Evolutionary conservation across 148 eudicot genomes (phyloP), one percentile per base, ranked within the genome.

Genomic region (Camellia lanceoleosa): DNA sequence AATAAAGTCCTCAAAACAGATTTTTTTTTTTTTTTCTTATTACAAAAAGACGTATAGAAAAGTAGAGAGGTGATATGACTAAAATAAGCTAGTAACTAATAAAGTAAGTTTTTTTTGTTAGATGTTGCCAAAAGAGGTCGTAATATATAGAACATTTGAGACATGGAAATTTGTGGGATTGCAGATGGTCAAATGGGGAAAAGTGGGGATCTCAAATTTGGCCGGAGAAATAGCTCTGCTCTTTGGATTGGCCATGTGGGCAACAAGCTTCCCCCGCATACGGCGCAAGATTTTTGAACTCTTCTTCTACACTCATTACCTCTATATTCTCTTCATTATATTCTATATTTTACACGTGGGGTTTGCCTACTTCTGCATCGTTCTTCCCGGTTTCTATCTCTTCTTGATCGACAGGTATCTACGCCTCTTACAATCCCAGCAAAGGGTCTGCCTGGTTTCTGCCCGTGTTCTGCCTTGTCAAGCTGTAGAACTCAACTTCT

Each of bases 401-500:
- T 89, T 89, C 84, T 65, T 89, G 84, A 71, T 89, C 18, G 88
- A 89, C 68, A 88, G 92, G 64, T 84, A 65, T 54, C 60, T 89
- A 42, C 43, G 92, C 12, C 82, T 85, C 78, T 78, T 87, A 47
- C 92, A 89, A 75, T 89, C 92, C 49, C 82, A 82, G 68, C 82
- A 80, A 72, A 71, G 47, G 20, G 90, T 85, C 71, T 79, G 84
- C 12, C n/a, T 88, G 15, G 79, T 89, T 71, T 89, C 89, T 46
- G 87, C 93, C 56, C 87, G 91, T 3, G 61, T 88, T 81, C 71
- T 94, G 68, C 86, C 98, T 18, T 86, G 91, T 9, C 80, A 84
- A 75, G 80, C 92, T 0, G 83, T 94, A 6, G 98, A 94, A 82
- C 89, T 94, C 41, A 93, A 88, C 87, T 95, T 95, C 83, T 88